phyloP scores from a whole-genome alignment of 257 asterid species.

The Linaria vulgaris region DNA sequence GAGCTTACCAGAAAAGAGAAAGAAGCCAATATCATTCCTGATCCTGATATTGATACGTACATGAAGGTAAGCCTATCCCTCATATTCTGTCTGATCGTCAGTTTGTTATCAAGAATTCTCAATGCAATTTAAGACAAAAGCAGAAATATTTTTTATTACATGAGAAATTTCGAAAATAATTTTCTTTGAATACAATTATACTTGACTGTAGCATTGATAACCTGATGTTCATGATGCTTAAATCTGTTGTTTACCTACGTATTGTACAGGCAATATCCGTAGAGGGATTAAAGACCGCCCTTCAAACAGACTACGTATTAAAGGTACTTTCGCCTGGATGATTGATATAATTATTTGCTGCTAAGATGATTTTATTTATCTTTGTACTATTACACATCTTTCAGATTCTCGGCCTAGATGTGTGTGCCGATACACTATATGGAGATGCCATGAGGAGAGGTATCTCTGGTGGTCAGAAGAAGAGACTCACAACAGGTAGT shows the following conservation, averaged over 20 bases:
- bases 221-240: neutral
- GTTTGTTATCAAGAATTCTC: no score
- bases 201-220: no score
- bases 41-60: constrained; percentile 48
- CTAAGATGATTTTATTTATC: no score
- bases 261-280: constrained; percentile 45
- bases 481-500: constrained; percentile 59
- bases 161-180: no score
- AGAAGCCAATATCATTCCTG: constrained; percentile 44
- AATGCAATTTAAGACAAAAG: no score
- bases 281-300: constrained; percentile 49
- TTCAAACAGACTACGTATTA: constrained; percentile 54
- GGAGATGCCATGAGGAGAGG: constrained; percentile 73
- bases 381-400: neutral
- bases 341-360: neutral
- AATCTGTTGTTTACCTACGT: constrained; percentile 9
- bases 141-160: no score
- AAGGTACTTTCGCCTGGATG: constrained; percentile 33
- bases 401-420: constrained; percentile 64
- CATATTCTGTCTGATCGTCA: no score
- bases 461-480: constrained; percentile 65
- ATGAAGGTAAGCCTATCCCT: constrained; percentile 25
- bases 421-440: constrained; percentile 46
- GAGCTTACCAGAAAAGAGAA: constrained; percentile 42
- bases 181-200: no score